A percentile compares a stretch with the other conserved stretches of the same genome.
Conservation (phyloP, 2,329 filamentous ascomycete genomes). For the Colletotrichum eleusines region DNA sequence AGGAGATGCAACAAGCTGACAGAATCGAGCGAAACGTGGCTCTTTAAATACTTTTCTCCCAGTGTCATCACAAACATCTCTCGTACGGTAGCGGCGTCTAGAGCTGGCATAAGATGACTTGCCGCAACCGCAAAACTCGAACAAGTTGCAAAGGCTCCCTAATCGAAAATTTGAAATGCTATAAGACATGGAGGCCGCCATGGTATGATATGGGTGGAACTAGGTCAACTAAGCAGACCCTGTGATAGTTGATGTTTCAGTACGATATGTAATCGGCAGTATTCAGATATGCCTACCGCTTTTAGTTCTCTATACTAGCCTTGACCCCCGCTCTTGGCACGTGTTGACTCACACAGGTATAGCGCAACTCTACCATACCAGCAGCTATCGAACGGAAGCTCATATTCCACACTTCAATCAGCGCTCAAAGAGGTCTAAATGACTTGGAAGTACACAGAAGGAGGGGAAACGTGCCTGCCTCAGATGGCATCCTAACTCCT, state of each 20-base stretch:
- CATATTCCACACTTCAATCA: background rate
- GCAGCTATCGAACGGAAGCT: background rate
- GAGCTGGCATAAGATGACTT: background rate
- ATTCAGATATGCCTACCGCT: background rate
- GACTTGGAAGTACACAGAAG: background rate
- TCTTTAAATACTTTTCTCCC: background rate
- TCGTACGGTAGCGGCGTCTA: background rate
- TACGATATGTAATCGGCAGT: background rate
- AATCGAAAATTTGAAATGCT: background rate
- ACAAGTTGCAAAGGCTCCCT: background rate
- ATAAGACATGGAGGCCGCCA: constrained; percentile 1
- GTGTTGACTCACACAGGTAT: background rate
- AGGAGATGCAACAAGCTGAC: background rate
- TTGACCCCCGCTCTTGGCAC: background rate
- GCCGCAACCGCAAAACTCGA: background rate
- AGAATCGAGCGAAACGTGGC: no score
- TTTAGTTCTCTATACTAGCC: background rate
- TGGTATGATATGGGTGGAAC: background rate
- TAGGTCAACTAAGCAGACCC: background rate
- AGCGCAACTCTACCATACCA: background rate
- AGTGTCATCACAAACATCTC: no score
- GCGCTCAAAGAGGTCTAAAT: background rate
- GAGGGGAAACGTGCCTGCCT: background rate
- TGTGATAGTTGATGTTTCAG: background rate
- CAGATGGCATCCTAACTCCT: background rate